Evolutionary conservation across 1,284 basidiomycete genomes (phyloP).

Genomic region (Irpex sp.): DNA sequence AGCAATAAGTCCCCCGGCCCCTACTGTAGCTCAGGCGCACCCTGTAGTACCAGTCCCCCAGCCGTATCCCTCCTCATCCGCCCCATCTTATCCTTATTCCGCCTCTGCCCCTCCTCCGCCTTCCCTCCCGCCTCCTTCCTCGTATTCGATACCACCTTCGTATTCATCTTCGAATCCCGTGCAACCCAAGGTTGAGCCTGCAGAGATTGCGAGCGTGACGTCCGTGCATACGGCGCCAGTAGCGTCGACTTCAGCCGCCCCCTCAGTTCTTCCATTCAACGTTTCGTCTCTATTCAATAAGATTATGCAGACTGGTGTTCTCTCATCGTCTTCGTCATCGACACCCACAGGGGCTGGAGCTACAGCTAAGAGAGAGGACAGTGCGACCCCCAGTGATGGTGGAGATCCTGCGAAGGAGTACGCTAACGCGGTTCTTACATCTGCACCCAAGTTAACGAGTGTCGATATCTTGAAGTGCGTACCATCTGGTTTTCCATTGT

Average conservation of each 20-base stretch:
- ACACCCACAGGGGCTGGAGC: slow-evolving; percentile 49
- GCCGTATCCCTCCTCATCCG: slow-evolving; percentile 14
- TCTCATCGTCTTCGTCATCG: slow-evolving; percentile 46
- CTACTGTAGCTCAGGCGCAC: slow-evolving; percentile 20
- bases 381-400: slow-evolving; percentile 32
- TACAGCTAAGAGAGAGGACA: slow-evolving; percentile 36
- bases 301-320: slow-evolving; percentile 72
- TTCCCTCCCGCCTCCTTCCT: not conserved
- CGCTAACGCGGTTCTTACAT: slow-evolving; percentile 64
- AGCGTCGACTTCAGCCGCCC: slow-evolving; percentile 26
- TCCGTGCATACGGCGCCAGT: slow-evolving; percentile 13
- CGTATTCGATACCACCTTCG: slow-evolving; percentile 5
- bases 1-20: slow-evolving; percentile 50
- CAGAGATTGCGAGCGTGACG: slow-evolving; percentile 20
- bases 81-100: slow-evolving; percentile 25
- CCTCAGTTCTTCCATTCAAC: slow-evolving; percentile 29
- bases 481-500: not conserved
- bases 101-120: slow-evolving; percentile 14
- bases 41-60: slow-evolving; percentile 23
- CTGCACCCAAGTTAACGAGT: slow-evolving; percentile 67
- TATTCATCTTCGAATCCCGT: slow-evolving; percentile 9
- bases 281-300: slow-evolving; percentile 63
- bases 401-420: slow-evolving; percentile 59
- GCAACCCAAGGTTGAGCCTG: slow-evolving; percentile 25
- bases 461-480: slow-evolving; percentile 73